Conservation (phyloP, 1,284 basidiomycete species). For the Mycosarcoma mackinlayi region DNA sequence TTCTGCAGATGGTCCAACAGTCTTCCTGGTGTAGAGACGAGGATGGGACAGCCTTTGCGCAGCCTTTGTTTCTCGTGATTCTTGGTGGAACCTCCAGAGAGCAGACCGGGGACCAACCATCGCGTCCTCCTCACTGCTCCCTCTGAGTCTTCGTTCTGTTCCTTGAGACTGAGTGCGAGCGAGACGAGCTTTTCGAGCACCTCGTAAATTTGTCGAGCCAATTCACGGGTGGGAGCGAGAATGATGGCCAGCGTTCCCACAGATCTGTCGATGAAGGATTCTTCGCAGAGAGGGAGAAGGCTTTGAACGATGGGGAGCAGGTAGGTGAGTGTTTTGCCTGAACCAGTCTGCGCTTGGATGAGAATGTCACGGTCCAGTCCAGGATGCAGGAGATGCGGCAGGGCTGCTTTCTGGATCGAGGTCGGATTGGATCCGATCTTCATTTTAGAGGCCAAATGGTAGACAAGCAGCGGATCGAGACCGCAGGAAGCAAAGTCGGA, state of each 20-base stretch:
- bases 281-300: conserved; percentile 84
- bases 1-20: conserved; percentile 81
- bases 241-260: conserved; percentile 93
- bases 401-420: conserved; percentile 84
- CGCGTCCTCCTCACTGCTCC: conserved; percentile 70
- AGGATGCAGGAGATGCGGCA: conserved; percentile 77
- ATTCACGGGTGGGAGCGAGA: conserved; percentile 91
- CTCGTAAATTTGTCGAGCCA: conserved; percentile 90
- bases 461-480: conserved; percentile 81
- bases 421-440: conserved; percentile 82
- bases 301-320: conserved; percentile 95
- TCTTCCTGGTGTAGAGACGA: conserved; percentile 78
- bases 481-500: conserved; percentile 72
- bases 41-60: conserved; percentile 78
- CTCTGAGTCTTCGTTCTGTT: conserved; percentile 72
- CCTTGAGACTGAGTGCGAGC: conserved; percentile 76
- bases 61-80: conserved; percentile 80
- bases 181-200: conserved; percentile 75
- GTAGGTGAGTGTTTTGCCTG: conserved; percentile 95
- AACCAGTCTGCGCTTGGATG: conserved; percentile 97
- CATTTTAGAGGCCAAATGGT: conserved; percentile 85
- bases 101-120: conserved; percentile 91
- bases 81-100: conserved; percentile 79
- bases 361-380: conserved; percentile 80
- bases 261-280: conserved; percentile 76